Evolutionary conservation across 1,284 basidiomycete genomes (phyloP), one percentile per base, ranked within the genome.

Genomic region (Sporisorium scitamineum): DNA sequence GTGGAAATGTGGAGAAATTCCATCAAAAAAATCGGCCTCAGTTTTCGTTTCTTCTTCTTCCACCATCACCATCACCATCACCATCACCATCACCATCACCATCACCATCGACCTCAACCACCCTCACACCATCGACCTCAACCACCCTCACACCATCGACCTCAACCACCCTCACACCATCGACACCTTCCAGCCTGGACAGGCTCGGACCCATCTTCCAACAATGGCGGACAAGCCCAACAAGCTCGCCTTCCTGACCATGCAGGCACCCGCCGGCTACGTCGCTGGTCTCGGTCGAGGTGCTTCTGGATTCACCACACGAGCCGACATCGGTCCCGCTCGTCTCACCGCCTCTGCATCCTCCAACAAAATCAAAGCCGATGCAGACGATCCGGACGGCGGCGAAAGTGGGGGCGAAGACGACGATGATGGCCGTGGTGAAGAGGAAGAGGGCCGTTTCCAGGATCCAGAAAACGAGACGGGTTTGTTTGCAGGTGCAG

Each of bases 391-490:
- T 6, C 71, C 60, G 42, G 72, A 67, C 3, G 73, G 66, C 4
- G 41, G 59, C 44, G 69, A 53, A 29, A 53, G 48, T 4, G 51
- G 24, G 13, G 50, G 20, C 7, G 74, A 65, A 1, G 39, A 61
- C 44, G 69, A 56, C 42, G 70, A 62, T n/a, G 51, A 70, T 29
- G 31, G 94, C 93, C 80, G 93, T 92, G 94, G 95, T 77, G 87
- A 90, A 2, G 93, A 95, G 50, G 88, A 92, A 32, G 94, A 96
- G 84, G 91, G 92, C 0, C 94, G 95, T 9, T 92, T 92, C 80
- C 94, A 97, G 85, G 96, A 99, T 86, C 96, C 95, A 7, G 97
- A 99, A 84, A 96, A 98, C 85, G 95, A 99, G 87, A 92, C 92
- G 68, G 96, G 95, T 39, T 89, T 99, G 9, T 98, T 99, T 84